Base-by-base conservation (phyloP, 495 filamentous ascomycete genomes). In the Xylaria cubensis region DNA sequence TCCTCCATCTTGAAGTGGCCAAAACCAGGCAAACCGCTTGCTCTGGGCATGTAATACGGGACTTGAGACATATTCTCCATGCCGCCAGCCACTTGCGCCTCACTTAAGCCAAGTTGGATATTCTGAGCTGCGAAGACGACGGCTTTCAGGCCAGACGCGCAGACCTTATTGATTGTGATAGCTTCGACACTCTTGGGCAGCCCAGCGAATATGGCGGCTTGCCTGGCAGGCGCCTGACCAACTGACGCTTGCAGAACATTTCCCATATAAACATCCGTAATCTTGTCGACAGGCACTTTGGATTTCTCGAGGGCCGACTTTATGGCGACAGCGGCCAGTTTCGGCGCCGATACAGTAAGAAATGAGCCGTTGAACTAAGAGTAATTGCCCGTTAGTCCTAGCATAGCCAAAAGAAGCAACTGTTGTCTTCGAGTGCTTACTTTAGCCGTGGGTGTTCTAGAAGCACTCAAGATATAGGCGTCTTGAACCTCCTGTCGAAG, bases 51-150 rank as follows among this genome's bases (percentile, higher is more conserved):
- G 77, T 99, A 98, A 84, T 97, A 97, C 8, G 96, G 96, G 5
- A 97, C 94, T 48, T 91, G 88, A 36, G 92, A 91, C 96, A 99
- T 99, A 82, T 93, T 97, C 84, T 99, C 96, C 90, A 99, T 97
- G 29, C 96, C 96, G 73, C 96, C 96, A 10, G 95, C 96, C 24
- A 98, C 87, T 76, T 96, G 92, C 1, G 92, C 94, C 73, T 95
- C 92, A 17, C 93, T 88, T 7, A 95, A 84, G 7, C 96, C 96
- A 13, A 99, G 87, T 78, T 97, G 93, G 76, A 99, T 97, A 74
- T 96, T 94, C 79, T 97, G 93, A 12, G 96, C 95, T 5, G 95
- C 96, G 69, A 99, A 86, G 0, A 86, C 90, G 3, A 99, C 94
- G 2, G 95, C 92, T 82, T 99, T 99, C 65, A 99, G 83, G 3